Evolutionary conservation across 2,329 filamentous ascomycete species (phyloP), one percentile per base, ranked within the genome.

Genomic region (Aspergillus sp.): DNA sequence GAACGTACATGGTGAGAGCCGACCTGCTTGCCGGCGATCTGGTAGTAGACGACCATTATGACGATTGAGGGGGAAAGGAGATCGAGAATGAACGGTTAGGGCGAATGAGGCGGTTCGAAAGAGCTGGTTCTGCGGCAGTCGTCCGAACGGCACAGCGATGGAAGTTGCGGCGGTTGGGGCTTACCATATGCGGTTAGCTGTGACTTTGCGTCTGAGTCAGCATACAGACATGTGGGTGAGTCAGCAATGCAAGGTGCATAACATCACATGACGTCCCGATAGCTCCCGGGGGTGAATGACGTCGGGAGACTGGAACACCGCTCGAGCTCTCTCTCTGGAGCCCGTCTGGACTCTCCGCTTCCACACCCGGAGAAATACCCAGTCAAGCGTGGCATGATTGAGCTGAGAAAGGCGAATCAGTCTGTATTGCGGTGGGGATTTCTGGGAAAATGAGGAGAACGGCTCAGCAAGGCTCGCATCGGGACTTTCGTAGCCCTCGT

Each of bases 21-120:
- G 71, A 82, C 73, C 68, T 81, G 77, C 66, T 75, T 77, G 74
- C 80, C 80, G 68, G 77, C 76, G 66, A 82, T 70, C 65, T 74
- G 76, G 74, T 81, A 82, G 68, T 78, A 77, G 63, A 74, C 77
- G 66, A 82, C 79, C 80, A 82, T 82, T 66, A 72, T 79, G 73
- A 71, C 58, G 61, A 53, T 64, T 61, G 57, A 62, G 62, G 56
- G 65, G 22, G 60, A 53, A 64, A 57, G 49, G 48, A 11, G 45
- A 53, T 58, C 42, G 38, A 50, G 53, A 53, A 42, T 45, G 52
- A 56, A 56, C 42, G 48, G 56, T 32, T 48, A 47, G 43, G 54
- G 58, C 60, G 61, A 56, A 57, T 62, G 62, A 58, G 63, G 58
- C 64, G 66, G 64, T 69, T 64, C 67, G 62, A 66, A 67, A 63